Evolutionary conservation across 495 filamentous ascomycete species (phyloP), one percentile per base, ranked within the genome.

Genomic region (Penicillium parvum): DNA sequence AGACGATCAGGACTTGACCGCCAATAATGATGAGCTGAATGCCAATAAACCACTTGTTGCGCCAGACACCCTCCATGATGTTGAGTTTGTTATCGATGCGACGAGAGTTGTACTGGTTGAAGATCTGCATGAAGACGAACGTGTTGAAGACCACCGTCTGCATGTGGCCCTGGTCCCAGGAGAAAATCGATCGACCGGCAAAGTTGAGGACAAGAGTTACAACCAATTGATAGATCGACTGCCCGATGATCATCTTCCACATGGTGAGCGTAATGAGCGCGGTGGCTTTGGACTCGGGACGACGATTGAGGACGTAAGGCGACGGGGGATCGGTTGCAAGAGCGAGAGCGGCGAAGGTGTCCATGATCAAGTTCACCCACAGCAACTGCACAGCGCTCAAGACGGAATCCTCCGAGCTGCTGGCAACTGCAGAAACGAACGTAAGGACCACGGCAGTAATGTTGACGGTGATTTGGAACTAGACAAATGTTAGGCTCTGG

Each of bases 211-310:
- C 72, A 17, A 94, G 73, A 0, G 84, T 88, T 5, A 95, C 83
- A n/a, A 78, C 72, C 17, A 95, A 69, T 57, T 94, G 86, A 57
- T 83, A 94, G 45, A 92, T 82, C 11, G 85, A 73, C 60, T 95
- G 88, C 12, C 87, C 87, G 42, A 88, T 75, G 36, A 95, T 91
- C 86, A 92, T 95, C 67, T 95, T 95, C 87, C 86, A 91, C 86
- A 91, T 94, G 12, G 79, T 85, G 22, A 81, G 58, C 7, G 79
- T 88, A 37, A 95, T 88, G 9, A 95, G 71, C 10, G 84, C 80
- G 6, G 83, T 76, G 6, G 83, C 83, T 59, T 88, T 90, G 4
- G 79, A 78, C 52, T 90, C 84, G 0, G 89, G 89, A 45, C 79
- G 74, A 14, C 88, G 83, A 50, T 88, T 60, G 14, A 95, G 73